A percentile compares a stretch with the other conserved stretches of the same genome.
Evolutionary conservation across 2,329 filamentous ascomycete species (phyloP).

Genomic region (Furcasterigmium sp.): DNA sequence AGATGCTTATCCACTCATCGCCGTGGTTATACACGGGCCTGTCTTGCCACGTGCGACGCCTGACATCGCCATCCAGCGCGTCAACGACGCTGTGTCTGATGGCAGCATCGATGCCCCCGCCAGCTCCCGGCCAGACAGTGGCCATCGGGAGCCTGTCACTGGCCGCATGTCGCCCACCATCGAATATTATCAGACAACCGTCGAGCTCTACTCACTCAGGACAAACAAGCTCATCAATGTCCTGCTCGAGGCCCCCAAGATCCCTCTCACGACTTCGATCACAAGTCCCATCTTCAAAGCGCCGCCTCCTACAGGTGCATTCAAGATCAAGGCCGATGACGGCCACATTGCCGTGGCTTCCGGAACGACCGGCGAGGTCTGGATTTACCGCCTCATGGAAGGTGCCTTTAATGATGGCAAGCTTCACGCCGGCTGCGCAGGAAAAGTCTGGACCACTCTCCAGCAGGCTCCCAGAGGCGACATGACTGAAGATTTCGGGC

Average conservation of each 20-base stretch:
- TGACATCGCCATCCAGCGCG: constrained; percentile 26
- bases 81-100: constrained; percentile 30
- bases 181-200: constrained; percentile 74
- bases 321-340: constrained; percentile 68
- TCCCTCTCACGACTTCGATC: constrained; percentile 52
- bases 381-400: constrained; percentile 58
- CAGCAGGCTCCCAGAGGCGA: constrained; percentile 53
- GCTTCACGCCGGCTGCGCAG: constrained; percentile 59
- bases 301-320: constrained; percentile 65
- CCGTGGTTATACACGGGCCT: constrained; percentile 75
- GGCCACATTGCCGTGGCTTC: constrained; percentile 72
- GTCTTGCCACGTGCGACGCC: constrained; percentile 40
- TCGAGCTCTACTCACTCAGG: constrained; percentile 82
- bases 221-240: constrained; percentile 68
- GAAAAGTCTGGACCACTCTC: constrained; percentile 87
- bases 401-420: constrained; percentile 32
- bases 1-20: constrained; percentile 66
- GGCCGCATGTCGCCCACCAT: constrained; percentile 32
- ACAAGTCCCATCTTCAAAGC: constrained; percentile 61
- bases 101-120: constrained; percentile 35
- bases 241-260: constrained; percentile 64
- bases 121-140: constrained; percentile 33
- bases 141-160: constrained; percentile 29
- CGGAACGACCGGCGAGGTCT: constrained; percentile 80
- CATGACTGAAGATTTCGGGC: constrained; percentile 37